Evolutionary conservation across 306 rosid genomes (phyloP).

Genomic region (Trichosanthes truncata): DNA sequence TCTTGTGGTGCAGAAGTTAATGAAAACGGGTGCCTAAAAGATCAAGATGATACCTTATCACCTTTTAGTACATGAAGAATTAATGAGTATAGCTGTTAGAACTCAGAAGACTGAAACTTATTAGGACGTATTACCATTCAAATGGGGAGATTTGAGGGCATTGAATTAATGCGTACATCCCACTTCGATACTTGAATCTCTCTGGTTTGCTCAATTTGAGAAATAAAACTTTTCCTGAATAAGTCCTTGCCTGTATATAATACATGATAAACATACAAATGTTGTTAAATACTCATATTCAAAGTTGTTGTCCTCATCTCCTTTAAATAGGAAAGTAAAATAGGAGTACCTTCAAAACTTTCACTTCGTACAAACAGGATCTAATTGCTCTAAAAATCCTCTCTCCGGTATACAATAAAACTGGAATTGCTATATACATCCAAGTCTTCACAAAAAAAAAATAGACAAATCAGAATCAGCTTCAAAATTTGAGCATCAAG

Average conservation of each 20-base stretch:
- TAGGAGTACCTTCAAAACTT: slow-evolving; percentile 51
- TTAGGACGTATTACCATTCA: slow-evolving; percentile 45
- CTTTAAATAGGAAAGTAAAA: neutral
- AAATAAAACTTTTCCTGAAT: slow-evolving; percentile 68
- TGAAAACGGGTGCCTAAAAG: slow-evolving; percentile 90
- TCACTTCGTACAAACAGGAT: slow-evolving; percentile 62
- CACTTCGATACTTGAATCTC: slow-evolving; percentile 62
- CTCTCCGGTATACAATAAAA: slow-evolving; percentile 57
- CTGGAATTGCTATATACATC: slow-evolving; percentile 78
- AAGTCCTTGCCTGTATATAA: slow-evolving; percentile 43
- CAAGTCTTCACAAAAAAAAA: slow-evolving; percentile 50
- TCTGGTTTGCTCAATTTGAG: slow-evolving; percentile 76
- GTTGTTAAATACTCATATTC: neutral
- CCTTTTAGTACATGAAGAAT: neutral
- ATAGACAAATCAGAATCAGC: neutral
- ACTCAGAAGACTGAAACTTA: neutral
- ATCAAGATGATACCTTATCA: slow-evolving; percentile 9
- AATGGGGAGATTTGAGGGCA: slow-evolving; percentile 82
- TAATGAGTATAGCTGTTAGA: neutral
- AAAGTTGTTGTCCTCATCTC: neutral
- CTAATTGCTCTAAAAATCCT: slow-evolving; percentile 65
- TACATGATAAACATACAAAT: neutral
- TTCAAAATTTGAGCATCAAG: neutral
- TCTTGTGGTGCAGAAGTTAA: slow-evolving; percentile 85
- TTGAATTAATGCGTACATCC: slow-evolving; percentile 81